phyloP scores from a whole-genome alignment of 495 filamentous ascomycete species.

The Jackrogersella minutella region DNA sequence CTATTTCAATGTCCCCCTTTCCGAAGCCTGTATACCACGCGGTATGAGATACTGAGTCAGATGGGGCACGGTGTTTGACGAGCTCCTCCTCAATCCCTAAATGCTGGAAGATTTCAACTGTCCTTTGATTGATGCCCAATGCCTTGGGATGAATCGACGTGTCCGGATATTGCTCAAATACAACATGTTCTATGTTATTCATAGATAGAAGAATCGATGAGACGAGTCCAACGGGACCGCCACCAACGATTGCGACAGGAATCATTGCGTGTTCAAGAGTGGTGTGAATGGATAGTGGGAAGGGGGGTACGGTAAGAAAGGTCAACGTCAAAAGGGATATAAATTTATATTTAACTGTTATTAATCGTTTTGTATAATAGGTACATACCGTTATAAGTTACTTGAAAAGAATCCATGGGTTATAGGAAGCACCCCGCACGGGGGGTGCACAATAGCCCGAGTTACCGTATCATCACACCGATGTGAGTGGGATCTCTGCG shows the following conservation, averaged over 20 bases:
- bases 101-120: slow-evolving; percentile 6
- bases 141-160: slow-evolving; percentile 2
- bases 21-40: slow-evolving; percentile 3
- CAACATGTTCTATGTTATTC: not conserved
- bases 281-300: too few species aligned
- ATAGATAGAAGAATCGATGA: slow-evolving; percentile 4
- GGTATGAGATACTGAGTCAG: not conserved
- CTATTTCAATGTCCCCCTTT: not conserved
- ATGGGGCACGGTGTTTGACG: slow-evolving; percentile 1
- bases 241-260: slow-evolving; percentile 8
- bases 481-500: too few species aligned
- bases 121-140: slow-evolving; percentile 1
- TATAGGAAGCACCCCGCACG: too few species aligned
- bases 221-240: slow-evolving; percentile 2
- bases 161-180: slow-evolving; percentile 3
- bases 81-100: slow-evolving; percentile 1
- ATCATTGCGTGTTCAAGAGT: not conserved
- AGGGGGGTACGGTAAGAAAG: not conserved
- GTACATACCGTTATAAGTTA: not conserved
- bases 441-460: too few species aligned
- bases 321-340: not conserved
- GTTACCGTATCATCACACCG: too few species aligned
- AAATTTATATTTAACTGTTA: not conserved
- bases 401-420: not conserved
- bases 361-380: not conserved